Conservation (phyloP, 441 rosid species). For the Euphorbia neoarborescens region DNA sequence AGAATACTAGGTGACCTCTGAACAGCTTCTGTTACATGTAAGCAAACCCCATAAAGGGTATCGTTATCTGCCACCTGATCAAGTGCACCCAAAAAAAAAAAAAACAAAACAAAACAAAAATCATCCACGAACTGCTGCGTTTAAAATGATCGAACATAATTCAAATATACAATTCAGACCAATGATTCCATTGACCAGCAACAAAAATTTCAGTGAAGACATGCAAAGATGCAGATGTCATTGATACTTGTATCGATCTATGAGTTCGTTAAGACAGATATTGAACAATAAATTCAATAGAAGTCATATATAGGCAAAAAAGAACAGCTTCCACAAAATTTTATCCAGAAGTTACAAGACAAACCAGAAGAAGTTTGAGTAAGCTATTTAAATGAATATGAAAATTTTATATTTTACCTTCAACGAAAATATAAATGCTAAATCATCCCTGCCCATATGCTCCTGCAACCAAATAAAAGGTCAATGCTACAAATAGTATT, state of each 20-base stretch:
- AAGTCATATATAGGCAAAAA: not conserved
- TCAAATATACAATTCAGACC: not conserved
- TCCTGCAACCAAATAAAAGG: conserved; percentile 44
- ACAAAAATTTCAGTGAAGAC: not conserved
- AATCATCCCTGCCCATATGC: conserved; percentile 85
- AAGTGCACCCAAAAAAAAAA: too few species aligned
- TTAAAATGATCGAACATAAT: conserved; percentile 5
- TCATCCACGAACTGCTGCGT: conserved; percentile 12
- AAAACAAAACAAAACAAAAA: conserved; percentile 22
- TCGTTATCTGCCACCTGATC: conserved; percentile 85
- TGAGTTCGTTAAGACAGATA: not conserved
- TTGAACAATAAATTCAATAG: not conserved
- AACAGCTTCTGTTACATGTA: conserved; percentile 79
- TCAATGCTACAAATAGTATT: conserved; percentile 9
- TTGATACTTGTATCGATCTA: not conserved
- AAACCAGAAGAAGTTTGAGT: too few species aligned
- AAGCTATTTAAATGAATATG: too few species aligned
- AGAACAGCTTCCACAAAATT: not conserved
- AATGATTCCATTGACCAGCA: not conserved
- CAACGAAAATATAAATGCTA: conserved; percentile 73
- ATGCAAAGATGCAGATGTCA: not conserved
- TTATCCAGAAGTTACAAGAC: too few species aligned
- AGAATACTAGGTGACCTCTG: conserved; percentile 83
- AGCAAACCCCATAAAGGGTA: conserved; percentile 89
- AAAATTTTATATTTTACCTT: conserved; percentile 43